Base-by-base conservation (phyloP, 805 yeast species). In the Kazachstania kunashirensis region DNA sequence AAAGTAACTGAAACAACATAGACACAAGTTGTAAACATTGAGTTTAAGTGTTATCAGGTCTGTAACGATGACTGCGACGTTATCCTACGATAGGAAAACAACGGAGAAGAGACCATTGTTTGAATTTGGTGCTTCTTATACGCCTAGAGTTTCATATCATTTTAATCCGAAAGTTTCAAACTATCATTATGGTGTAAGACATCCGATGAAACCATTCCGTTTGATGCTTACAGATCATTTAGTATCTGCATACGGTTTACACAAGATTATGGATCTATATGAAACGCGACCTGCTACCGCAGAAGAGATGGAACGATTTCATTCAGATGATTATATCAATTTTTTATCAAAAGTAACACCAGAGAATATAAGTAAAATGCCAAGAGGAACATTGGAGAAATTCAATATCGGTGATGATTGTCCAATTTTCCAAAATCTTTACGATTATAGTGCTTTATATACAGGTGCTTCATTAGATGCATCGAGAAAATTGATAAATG, bases 191-290 rank as follows among this genome's bases (percentile, higher is more conserved):
- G 98, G 98, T 13, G 82, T 84, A 1, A 73, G 77, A 42, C 98
- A 89, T 60, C 98, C 98, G n/a, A 89, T 89, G 98, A 89, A 89
- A 58, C 98, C 98, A 12, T 84, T 88, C 59, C 66, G 98, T 46
- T 66, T 92, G 43, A 80, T 86, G 88, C 70, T 89, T 31, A 89
- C 98, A 0, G 96, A 89, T 61, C 95, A 88, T 56, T 65, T 89
- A 43, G 89, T 89, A 36, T 73, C 80, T 24, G 77, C 81, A 11
- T 89, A 92, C 60, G 84, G 84, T 40, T 64, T 89, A 32, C 84
- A 88, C 57, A 85, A 85, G 50, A 71, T 78, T 46, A 84, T 89
- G 96, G 97, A 92, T 54, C 62, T 86, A 20, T 92, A 83, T 59
- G 70, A 75, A 41, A 94, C 97, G 2, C 67, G 94, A 42, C 62